phyloP scores from a whole-genome alignment of 164 flowering plant species.

The Dillenia turbinata region DNA sequence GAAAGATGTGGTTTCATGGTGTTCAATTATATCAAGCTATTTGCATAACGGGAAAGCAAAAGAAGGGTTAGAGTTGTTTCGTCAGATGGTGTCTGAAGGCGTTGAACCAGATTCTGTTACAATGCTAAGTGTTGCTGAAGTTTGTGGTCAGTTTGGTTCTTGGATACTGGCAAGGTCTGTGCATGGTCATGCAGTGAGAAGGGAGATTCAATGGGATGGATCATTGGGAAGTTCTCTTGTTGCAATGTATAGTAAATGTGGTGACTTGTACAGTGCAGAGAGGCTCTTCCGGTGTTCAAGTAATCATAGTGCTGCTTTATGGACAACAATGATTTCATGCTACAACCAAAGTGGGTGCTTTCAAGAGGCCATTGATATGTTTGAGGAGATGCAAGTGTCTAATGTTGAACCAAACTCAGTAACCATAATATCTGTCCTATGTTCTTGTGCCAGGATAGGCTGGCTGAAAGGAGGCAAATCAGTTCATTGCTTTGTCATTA shows the following conservation, averaged over 20 bases:
- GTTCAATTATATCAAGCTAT: conserved; percentile 46
- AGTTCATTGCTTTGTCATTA: conserved; percentile 53
- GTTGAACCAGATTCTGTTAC: conserved; percentile 49
- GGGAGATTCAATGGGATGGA: conserved; percentile 24
- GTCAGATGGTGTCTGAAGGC: conserved; percentile 42
- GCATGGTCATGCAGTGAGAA: conserved; percentile 54
- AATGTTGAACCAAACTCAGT: conserved; percentile 41
- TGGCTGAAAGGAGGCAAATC: conserved; percentile 55
- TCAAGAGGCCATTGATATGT: conserved; percentile 37
- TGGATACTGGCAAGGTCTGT: conserved; percentile 42
- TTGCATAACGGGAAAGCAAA: conserved; percentile 36
- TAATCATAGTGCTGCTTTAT: conserved; percentile 27
- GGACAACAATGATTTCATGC: conserved; percentile 65
- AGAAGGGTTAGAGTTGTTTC: conserved; percentile 47
- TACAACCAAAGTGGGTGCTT: conserved; percentile 49
- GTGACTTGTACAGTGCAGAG: conserved; percentile 45
- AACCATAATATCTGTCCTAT: conserved; percentile 43
- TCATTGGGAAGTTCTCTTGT: conserved; percentile 49
- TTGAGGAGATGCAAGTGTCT: conserved; percentile 37
- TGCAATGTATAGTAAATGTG: conserved; percentile 60
- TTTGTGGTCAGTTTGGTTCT: conserved; percentile 51
- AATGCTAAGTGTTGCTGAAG: conserved; percentile 56
- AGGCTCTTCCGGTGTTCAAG: conserved; percentile 26
- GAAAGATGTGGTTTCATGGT: conserved; percentile 78
- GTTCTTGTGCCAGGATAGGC: conserved; percentile 55